These are phyloP conservation scores for Thelephora aurantiotincta DNA, from an alignment of 768 basidiomycete genomes.

Conservation along the genomic window DNA sequence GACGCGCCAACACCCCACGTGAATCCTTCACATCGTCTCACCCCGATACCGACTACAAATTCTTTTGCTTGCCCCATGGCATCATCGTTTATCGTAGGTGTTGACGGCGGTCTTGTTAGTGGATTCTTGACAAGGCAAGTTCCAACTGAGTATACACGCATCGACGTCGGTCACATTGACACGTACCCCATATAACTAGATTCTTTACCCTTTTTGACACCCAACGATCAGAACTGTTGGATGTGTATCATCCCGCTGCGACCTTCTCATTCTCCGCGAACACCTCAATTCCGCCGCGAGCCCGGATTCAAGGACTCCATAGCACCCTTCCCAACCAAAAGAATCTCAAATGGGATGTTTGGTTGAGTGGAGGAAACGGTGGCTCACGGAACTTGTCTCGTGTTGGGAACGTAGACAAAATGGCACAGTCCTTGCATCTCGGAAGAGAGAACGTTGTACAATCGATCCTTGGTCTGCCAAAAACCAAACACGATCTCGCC, in stretches of 20 bases:
- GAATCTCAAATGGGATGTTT: constrained; percentile 66
- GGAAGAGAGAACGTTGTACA: constrained; percentile 52
- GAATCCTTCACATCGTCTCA: constrained; percentile 18
- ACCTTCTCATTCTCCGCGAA: constrained; percentile 87
- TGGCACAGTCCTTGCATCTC: constrained; percentile 52
- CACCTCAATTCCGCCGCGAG: constrained; percentile 68
- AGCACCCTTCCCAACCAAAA: constrained; percentile 67
- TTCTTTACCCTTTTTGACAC: constrained; percentile 80
- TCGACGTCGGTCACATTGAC: neutral
- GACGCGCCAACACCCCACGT: constrained; percentile 40
- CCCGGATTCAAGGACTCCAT: constrained; percentile 59
- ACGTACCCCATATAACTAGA: constrained; percentile 21
- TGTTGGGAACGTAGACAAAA: constrained; percentile 48
- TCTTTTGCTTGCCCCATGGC: constrained; percentile 70
- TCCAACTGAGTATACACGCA: neutral
- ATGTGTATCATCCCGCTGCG: constrained; percentile 74
- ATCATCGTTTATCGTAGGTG: constrained; percentile 60
- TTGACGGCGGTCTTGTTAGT: constrained; percentile 52
- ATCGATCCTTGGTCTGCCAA: constrained; percentile 51
- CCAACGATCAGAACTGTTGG: constrained; percentile 47
- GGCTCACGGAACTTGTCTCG: constrained; percentile 71
- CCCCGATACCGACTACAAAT: constrained; percentile 37
- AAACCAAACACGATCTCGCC: constrained; percentile 70
- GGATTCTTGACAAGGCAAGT: constrained; percentile 68
- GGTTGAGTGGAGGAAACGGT: constrained; percentile 37